Conservation (phyloP, 805 yeast species). For the Spathaspora arborariae region DNA sequence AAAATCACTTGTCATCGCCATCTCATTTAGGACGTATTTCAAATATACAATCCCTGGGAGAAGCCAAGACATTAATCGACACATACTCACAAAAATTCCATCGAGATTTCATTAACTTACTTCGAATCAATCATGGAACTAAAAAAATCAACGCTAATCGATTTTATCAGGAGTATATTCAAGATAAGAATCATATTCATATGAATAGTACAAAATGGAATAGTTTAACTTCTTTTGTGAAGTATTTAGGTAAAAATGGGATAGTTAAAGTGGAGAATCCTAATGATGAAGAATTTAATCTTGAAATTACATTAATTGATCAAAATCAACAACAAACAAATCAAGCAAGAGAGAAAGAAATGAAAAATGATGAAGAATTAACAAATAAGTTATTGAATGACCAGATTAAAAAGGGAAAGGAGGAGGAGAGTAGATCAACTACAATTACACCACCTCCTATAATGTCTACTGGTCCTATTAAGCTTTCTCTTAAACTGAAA, state of each 20-base stretch:
- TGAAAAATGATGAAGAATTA: conserved; percentile 45
- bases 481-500: conserved; percentile 12
- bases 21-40: conserved; percentile 61
- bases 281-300: conserved; percentile 33
- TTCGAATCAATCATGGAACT: conserved; percentile 74
- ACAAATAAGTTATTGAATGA: conserved; percentile 39
- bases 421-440: background rate
- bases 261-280: conserved; percentile 45
- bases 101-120: conserved; percentile 56
- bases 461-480: conserved; percentile 16
- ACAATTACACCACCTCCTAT: background rate
- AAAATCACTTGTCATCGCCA: conserved; percentile 82
- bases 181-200: conserved; percentile 80
- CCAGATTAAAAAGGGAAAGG: conserved; percentile 49
- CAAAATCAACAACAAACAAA: conserved; percentile 3
- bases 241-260: conserved; percentile 54
- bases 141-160: conserved; percentile 75
- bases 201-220: conserved; percentile 86
- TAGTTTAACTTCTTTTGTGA: conserved; percentile 64
- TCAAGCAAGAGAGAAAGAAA: conserved; percentile 28
- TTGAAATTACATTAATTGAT: conserved; percentile 31
- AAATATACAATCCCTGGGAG: conserved; percentile 29
- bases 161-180: conserved; percentile 86
- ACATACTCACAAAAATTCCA: conserved; percentile 60
- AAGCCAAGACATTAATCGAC: conserved; percentile 48